These are phyloP conservation scores for Knoxdaviesia proteae DNA, from an alignment of 2,329 filamentous ascomycete genomes.

Conservation along the genomic window DNA sequence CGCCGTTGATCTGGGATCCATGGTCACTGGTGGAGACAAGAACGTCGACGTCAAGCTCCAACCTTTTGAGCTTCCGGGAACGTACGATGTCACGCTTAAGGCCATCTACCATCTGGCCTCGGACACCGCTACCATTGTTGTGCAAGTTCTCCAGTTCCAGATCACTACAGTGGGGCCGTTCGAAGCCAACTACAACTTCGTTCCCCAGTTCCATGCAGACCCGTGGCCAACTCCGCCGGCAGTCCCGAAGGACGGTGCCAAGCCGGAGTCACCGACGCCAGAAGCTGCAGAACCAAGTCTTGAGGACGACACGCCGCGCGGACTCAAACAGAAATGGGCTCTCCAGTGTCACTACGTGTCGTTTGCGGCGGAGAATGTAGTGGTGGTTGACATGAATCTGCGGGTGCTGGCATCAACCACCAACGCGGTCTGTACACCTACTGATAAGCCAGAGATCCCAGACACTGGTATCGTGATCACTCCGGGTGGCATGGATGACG, in stretches of 20 bases:
- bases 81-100: conserved; percentile 49
- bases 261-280: too few relatives aligned
- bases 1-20: too few relatives aligned
- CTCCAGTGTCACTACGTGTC: conserved; percentile 55
- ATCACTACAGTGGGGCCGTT: conserved; percentile 66
- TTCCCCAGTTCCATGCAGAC: conserved; percentile 55
- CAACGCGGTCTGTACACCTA: conserved; percentile 35
- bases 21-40: too few relatives aligned
- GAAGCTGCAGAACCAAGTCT: conserved; percentile 5
- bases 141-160: conserved; percentile 48
- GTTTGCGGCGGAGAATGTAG: conserved; percentile 52
- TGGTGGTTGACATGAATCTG: conserved; percentile 41
- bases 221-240: conserved; percentile 54
- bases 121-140: conserved; percentile 62
- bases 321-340: conserved; percentile 64
- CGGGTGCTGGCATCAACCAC: conserved; percentile 38
- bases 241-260: conserved; percentile 12
- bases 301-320: conserved; percentile 20
- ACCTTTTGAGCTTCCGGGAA: conserved; percentile 27
- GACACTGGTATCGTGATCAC: conserved; percentile 26
- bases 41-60: conserved; percentile 22
- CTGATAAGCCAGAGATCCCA: conserved; percentile 17
- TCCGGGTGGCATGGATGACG: conserved; percentile 50
- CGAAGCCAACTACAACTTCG: conserved; percentile 76
- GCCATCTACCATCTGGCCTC: conserved; percentile 60